Percentiles rank a stretch among this genome's conserved stretches.
Conservation (phyloP, 768 basidiomycete species). For the Dictyophora rubrovolvata region DNA sequence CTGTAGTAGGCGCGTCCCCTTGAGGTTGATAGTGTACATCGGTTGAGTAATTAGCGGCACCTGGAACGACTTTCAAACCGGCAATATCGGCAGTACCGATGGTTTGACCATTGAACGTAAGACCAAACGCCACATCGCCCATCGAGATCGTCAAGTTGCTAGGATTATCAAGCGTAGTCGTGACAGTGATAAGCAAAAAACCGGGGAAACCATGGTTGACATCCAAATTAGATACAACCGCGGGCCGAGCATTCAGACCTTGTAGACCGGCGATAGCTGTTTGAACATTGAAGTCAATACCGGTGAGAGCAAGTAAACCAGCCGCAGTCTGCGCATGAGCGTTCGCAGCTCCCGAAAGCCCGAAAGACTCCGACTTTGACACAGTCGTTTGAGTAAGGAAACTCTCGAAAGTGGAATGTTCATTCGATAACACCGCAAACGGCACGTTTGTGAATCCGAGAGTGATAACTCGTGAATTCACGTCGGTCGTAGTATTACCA, state of each 20-base stretch:
- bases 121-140: slow-evolving; percentile 52
- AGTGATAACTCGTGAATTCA: slow-evolving; percentile 50
- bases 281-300: slow-evolving; percentile 49
- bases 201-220: slow-evolving; percentile 58
- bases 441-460: slow-evolving; percentile 50
- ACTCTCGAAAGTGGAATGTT: slow-evolving; percentile 42
- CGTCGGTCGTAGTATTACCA: slow-evolving; percentile 47
- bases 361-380: slow-evolving; percentile 33
- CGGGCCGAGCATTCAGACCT: slow-evolving; percentile 49
- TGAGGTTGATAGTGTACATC: slow-evolving; percentile 56
- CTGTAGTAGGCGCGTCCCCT: slow-evolving; percentile 34
- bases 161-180: slow-evolving; percentile 54
- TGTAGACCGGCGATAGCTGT: slow-evolving; percentile 53
- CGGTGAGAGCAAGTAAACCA: slow-evolving; percentile 46
- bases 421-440: slow-evolving; percentile 41
- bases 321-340: slow-evolving; percentile 56
- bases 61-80: slow-evolving; percentile 49
- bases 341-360: slow-evolving; percentile 40
- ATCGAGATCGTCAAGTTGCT: slow-evolving; percentile 42
- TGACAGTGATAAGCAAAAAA: slow-evolving; percentile 57
- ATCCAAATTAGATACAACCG: slow-evolving; percentile 46
- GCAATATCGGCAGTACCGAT: slow-evolving; percentile 23
- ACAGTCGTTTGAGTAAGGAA: slow-evolving; percentile 56
- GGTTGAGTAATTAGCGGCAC: slow-evolving; percentile 44
- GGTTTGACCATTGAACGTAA: slow-evolving; percentile 32